A percentile compares a stretch with the other conserved stretches of the same genome.
These are phyloP conservation scores for Tilletia walkeri DNA, from an alignment of 1,284 basidiomycete genomes.

Conservation along the genomic window DNA sequence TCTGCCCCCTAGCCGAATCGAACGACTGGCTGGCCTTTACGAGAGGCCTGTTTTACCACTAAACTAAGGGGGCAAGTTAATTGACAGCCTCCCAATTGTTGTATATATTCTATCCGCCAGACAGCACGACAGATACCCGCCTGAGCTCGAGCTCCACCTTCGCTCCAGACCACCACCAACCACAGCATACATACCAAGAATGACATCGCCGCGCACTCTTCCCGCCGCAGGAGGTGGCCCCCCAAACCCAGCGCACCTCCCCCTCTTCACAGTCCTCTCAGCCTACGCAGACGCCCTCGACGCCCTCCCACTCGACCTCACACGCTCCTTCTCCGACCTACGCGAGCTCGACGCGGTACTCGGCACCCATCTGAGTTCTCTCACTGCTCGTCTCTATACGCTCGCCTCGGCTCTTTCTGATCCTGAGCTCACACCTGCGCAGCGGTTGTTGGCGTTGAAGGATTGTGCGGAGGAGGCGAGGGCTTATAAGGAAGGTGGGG, in stretches of 20 bases:
- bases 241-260: slow-evolving; percentile 7
- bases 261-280: slow-evolving; percentile 45
- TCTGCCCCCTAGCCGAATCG: not conserved
- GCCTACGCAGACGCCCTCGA: slow-evolving; percentile 75
- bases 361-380: slow-evolving; percentile 59
- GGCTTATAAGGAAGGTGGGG: slow-evolving; percentile 87
- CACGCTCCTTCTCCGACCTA: slow-evolving; percentile 88
- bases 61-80: not conserved
- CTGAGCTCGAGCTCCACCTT: too few relatives aligned
- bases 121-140: too few relatives aligned
- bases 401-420: slow-evolving; percentile 59
- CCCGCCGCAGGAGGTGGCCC: slow-evolving; percentile 9
- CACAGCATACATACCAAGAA: too few relatives aligned
- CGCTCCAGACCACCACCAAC: too few relatives aligned
- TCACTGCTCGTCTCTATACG: slow-evolving; percentile 45
- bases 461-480: slow-evolving; percentile 91
- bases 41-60: slow-evolving; percentile 16
- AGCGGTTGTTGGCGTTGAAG: slow-evolving; percentile 79
- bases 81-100: too few relatives aligned
- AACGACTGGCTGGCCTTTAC: slow-evolving; percentile 9
- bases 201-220: not conserved
- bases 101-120: too few relatives aligned
- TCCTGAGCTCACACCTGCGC: slow-evolving; percentile 67
- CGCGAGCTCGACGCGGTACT: slow-evolving; percentile 97
- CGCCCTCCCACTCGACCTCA: slow-evolving; percentile 88